phyloP scores from a whole-genome alignment of 805 yeast species.

The Starmerella sirachaensis region DNA sequence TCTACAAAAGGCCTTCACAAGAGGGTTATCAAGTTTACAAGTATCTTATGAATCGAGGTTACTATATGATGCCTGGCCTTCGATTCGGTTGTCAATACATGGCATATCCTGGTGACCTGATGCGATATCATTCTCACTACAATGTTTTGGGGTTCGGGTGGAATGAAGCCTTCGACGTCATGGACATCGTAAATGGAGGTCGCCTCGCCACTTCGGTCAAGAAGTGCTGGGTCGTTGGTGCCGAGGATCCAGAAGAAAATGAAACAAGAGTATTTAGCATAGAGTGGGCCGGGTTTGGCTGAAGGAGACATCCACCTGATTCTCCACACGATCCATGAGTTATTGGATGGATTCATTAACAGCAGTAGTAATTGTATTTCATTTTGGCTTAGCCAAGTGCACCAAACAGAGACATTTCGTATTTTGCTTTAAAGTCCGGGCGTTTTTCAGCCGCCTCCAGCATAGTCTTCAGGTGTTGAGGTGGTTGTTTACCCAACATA shows the following conservation, averaged over 20 bases:
- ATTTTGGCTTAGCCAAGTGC: neutral
- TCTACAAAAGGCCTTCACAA: slow-evolving; percentile 4
- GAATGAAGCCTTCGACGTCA: slow-evolving; percentile 43
- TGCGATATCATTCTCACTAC: slow-evolving; percentile 78
- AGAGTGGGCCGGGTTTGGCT: slow-evolving; percentile 97
- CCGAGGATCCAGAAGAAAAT: slow-evolving; percentile 23
- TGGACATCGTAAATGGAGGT: slow-evolving; percentile 68
- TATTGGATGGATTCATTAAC: neutral
- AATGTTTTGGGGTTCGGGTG: slow-evolving; percentile 45
- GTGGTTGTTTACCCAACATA: slow-evolving; percentile 30
- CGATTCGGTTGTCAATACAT: slow-evolving; percentile 83
- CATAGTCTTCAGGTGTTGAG: slow-evolving; percentile 26
- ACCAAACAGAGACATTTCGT: slow-evolving; percentile 17
- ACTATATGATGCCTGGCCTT: slow-evolving; percentile 66
- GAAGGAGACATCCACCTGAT: slow-evolving; percentile 5
- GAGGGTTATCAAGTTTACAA: slow-evolving; percentile 31
- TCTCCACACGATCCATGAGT: too few relatives aligned
- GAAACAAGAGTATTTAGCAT: slow-evolving; percentile 44
- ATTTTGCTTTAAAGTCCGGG: slow-evolving; percentile 9
- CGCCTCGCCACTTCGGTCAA: slow-evolving; percentile 87
- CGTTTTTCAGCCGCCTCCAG: slow-evolving; percentile 20
- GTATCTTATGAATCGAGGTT: slow-evolving; percentile 36
- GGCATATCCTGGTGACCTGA: slow-evolving; percentile 91
- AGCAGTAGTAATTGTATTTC: too few relatives aligned
- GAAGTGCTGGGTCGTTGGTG: slow-evolving; percentile 56